These are phyloP conservation scores for Naganishia kalamii DNA, from an alignment of 768 basidiomycete genomes.

Conservation along the genomic window DNA sequence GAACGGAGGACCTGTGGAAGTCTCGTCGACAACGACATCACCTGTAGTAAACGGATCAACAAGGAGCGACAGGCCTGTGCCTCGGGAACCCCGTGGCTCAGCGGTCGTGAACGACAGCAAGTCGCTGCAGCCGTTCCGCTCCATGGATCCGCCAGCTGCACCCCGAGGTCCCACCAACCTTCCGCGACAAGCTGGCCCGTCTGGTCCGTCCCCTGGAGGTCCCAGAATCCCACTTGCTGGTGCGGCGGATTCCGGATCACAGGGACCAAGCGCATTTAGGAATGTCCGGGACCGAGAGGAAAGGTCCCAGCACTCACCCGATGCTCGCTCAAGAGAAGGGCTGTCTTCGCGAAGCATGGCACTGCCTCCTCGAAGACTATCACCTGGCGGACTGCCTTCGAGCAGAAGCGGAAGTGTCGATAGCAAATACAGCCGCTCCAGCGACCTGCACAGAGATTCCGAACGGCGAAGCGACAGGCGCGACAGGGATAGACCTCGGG, in stretches of 20 bases:
- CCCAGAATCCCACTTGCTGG: not conserved
- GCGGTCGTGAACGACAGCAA: not conserved
- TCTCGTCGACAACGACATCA: not conserved
- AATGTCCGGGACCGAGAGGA: conserved; percentile 7
- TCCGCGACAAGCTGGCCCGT: not conserved
- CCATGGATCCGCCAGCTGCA: not conserved
- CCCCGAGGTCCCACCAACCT: conserved; percentile 13
- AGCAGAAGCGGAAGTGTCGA: conserved; percentile 20
- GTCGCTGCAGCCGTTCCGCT: not conserved
- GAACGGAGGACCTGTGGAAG: not conserved
- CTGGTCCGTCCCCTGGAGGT: not conserved
- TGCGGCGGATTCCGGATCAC: not conserved
- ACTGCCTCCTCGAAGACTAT: not conserved
- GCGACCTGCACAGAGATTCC: not conserved
- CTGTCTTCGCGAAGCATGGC: not conserved
- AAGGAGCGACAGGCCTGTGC: not conserved
- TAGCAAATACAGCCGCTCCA: conserved; percentile 19
- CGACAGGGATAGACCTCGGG: not conserved
- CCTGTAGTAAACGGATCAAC: not conserved
- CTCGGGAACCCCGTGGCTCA: not conserved
- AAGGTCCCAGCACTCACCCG: not conserved
- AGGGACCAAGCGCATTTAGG: conserved; percentile 1
- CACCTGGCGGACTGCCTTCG: not conserved
- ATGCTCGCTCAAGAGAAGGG: not conserved
- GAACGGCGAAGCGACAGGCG: conserved; percentile 9